Evolutionary conservation across 2,329 filamentous ascomycete species (phyloP).

Genomic region (Botrytis byssoidea): DNA sequence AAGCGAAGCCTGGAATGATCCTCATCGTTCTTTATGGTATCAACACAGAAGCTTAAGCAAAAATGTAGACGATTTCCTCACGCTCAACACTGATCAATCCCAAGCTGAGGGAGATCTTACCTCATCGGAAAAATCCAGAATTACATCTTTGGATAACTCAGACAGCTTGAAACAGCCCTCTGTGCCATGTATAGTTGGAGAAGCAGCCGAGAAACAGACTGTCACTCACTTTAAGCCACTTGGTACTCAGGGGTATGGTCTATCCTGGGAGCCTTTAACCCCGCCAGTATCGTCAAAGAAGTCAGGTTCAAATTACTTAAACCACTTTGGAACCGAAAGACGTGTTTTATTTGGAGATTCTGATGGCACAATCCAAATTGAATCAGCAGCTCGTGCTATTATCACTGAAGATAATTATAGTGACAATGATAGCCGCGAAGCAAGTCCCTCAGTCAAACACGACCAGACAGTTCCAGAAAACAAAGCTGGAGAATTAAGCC

Average conservation of each 20-base stretch:
- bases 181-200: background rate
- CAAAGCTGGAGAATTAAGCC: background rate
- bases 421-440: slow-evolving; percentile 2
- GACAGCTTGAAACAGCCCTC: background rate
- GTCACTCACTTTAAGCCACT: background rate
- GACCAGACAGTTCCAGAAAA: background rate
- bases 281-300: slow-evolving; percentile 5
- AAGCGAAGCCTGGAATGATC: background rate
- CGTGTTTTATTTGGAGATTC: background rate
- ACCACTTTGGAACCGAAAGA: background rate
- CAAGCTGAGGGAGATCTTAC: background rate
- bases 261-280: slow-evolving; percentile 7
- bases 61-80: background rate
- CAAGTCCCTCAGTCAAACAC: background rate
- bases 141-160: background rate
- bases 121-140: background rate
- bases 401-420: background rate
- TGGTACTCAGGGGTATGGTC: background rate
- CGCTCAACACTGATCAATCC: background rate
- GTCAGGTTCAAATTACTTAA: background rate
- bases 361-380: background rate
- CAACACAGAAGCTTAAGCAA: background rate
- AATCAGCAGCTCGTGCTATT: slow-evolving; percentile 2
- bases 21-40: background rate
- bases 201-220: background rate